Base-by-base conservation (phyloP, 352 stramenopile species). In the Thalassiosira exigua region DNA sequence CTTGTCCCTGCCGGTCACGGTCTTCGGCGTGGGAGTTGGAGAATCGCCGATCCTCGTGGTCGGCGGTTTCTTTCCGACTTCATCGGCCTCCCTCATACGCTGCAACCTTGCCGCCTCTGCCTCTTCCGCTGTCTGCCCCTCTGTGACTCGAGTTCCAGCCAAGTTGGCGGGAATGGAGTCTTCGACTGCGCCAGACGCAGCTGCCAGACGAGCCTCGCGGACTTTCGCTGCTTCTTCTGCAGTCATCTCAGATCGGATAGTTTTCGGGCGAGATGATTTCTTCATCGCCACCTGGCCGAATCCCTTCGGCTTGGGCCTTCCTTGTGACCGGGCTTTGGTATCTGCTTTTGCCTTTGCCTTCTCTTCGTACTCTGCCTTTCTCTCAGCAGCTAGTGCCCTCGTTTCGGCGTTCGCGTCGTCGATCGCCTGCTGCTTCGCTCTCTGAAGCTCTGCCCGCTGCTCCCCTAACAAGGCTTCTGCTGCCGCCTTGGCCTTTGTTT, bases 211-310 rank as follows among this genome's bases (percentile, higher is more conserved):
- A 33, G 44, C 58, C 29, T 70, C 30, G n/a, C 58, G 61, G n/a
- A 50, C 57, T 42, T 41, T 2, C 57, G 73, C 64, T 61, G 67
- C 59, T 65, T 78, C 52, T 56, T 77, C 67, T 2, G 50, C 57
- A 59, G 75, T 73, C 22, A 72, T 60, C 19, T 21, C 26, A 5
- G 30, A 57, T 69, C 27, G 9, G 42, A 64, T 39, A 24, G 52
- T 60, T 36, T 64, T 73, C 4, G 39, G 14, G 42, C 56, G 9
- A 62, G 53, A 29, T 41, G 29, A 11, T 29, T 17, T 73, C 41
- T 68, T 73, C 70, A 72, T 73, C 33, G 70, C 60, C 7, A 53
- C 36, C 46, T 68, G 71, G 29, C 70, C 70, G 26, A 79, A 79
- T 54, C 70, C 70, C 60, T 79, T 78, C 5, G 69, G 58, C 36